These are phyloP conservation scores for Daldinia decipiens DNA, from an alignment of 495 filamentous ascomycete species.

Conservation along the genomic window DNA sequence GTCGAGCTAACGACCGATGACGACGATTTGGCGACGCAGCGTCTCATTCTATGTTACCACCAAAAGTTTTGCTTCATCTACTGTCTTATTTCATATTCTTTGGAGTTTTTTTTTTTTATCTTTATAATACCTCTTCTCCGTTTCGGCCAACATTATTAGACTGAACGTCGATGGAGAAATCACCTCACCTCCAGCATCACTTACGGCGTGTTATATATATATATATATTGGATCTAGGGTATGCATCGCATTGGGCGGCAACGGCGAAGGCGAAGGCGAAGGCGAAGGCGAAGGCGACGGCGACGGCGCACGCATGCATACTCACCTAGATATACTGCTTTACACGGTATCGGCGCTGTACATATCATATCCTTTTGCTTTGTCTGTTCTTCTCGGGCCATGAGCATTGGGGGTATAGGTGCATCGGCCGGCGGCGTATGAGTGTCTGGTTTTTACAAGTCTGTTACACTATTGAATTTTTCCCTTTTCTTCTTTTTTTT, in stretches of 20 bases:
- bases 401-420: conserved; percentile 17
- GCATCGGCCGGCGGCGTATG: conserved; percentile 21
- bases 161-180: conserved; percentile 5
- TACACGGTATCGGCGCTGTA: conserved; percentile 24
- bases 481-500: background rate
- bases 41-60: conserved; percentile 38
- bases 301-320: conserved; percentile 29
- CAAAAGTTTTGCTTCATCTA: conserved; percentile 42
- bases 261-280: too few relatives aligned
- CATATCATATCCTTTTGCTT: conserved; percentile 23
- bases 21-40: conserved; percentile 35
- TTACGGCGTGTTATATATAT: conserved; percentile 32
- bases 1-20: conserved; percentile 36
- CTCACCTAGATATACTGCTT: conserved; percentile 8
- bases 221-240: conserved; percentile 8
- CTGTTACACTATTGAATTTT: conserved; percentile 14
- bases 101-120: background rate
- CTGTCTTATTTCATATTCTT: conserved; percentile 27
- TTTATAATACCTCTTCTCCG: conserved; percentile 8
- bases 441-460: conserved; percentile 24
- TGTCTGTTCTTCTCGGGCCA: conserved; percentile 9
- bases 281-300: too few relatives aligned
- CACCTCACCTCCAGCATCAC: conserved; percentile 14
- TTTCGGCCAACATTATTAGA: conserved; percentile 14
- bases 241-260: conserved; percentile 39